Base-by-base conservation (phyloP, 225 moss, liverwort and hornwort genomes). In the Sphagnum tenellum region DNA sequence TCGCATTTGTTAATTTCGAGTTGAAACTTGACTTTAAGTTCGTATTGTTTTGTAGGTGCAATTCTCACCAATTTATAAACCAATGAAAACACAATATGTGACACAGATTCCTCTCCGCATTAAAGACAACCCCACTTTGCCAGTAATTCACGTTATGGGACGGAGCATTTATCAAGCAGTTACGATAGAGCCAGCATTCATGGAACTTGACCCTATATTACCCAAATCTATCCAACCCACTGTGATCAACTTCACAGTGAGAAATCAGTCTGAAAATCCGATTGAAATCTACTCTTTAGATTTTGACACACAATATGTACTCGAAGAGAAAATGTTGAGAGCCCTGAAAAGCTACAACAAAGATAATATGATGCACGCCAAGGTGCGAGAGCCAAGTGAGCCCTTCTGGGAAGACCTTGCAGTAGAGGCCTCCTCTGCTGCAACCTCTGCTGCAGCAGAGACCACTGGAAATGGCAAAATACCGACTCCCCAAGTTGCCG, bases 241-340 rank as follows among this genome's bases (percentile, higher is more conserved):
- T 45, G 61, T 83, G 13, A 57, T 68, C 13, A 67, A 79, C 0
- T 80, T 83, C 29, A 48, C n/a, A 1, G 0, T 95, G 7, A 71
- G 44, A 44, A 95, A 95, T 49, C 48, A 70, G 69, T 95, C 92
- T 3, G 85, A 81, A 53, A 74, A 80, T 44, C 4, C 79, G 4
- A 75, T 95, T 60, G 95, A 95, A 66, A 78, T 95, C 54, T 95
- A 85, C 63, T 86, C 92, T 29, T 46, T 89, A 55, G 92, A 95
- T 52, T 95, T 92, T 71, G 95, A 95, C 76, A 64, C 63, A 49
- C 89, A 89, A 73, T 89, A 84, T 66, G 44, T 88, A 12, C 12
- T 62, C 47, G 95, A 95, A 70, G 92, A 92, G 7, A 73, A 86
- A 60, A 76, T 73, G 45, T 65, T 95, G 5, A 67, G 65, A 3